Evolutionary conservation across 371 early-diverging fungal genomes (phyloP), one percentile per base, ranked within the genome.

Genomic region (Apophysomyces variabilis): DNA sequence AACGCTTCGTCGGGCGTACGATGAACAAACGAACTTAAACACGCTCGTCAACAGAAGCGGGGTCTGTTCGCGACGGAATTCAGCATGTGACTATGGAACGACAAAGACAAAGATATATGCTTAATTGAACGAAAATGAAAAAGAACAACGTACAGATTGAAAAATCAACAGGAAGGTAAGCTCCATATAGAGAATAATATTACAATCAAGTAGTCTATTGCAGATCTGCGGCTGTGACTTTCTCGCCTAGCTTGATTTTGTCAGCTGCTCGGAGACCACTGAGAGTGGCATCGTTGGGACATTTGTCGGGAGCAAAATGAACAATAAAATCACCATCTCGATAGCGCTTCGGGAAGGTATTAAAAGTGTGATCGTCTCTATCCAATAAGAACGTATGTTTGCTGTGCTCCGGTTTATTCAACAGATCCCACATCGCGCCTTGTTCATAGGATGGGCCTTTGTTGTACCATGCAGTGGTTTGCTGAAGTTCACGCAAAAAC

Each of bases 361-460:
- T 83, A 63, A 86, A 80, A 1, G 76, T 73, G 66, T 79, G 87
- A 47, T 82, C 77, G 41, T 85, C 76, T 41, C 71, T 56, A 62
- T 80, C 78, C 16, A 83, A 66, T 11, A 82, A 60, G 36, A 73
- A 41, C 4, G 74, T 73, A 7, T 57, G 62, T 6, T 60, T 35
- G 16, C 39, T 47, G 32, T 64, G 36, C n/a, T 61, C 64, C 1
- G 67, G 67, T 6, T 74, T 69, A 37, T 56, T 68, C 77, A 86
- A 77, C 0, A 84, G 67, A 18, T 83, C 81, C 85, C 85, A 83
- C 71, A 86, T 85, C 1, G 87, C 87, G 7, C 74, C 72, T 61
- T 85, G 87, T 60, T 85, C 87, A 65, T 73, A 83, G 32, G 76
- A 74, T 7, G 76, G 70, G n/a, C 60, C 66, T 38, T 66, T 62